These are phyloP conservation scores for Grosmannia penicillata DNA, from an alignment of 2,329 filamentous ascomycete genomes.

Conservation along the genomic window DNA sequence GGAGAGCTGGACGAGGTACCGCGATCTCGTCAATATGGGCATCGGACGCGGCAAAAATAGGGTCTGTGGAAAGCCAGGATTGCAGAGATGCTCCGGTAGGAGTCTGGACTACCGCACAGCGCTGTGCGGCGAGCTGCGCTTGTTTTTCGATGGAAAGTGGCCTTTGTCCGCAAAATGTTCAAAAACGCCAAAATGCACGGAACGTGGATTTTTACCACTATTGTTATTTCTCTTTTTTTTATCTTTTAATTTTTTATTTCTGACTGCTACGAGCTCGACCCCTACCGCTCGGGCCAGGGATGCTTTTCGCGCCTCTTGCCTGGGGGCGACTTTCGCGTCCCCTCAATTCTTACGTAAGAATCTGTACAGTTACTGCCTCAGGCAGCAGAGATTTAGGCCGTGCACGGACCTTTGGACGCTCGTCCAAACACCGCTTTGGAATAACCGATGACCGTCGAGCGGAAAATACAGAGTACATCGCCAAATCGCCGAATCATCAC, in stretches of 20 bases:
- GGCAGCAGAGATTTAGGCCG: neutral
- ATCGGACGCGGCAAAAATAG: constrained; percentile 41
- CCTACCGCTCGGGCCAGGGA: neutral
- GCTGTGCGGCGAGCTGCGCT: constrained; percentile 29
- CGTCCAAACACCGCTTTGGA: constrained; percentile 10
- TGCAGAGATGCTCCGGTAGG: constrained; percentile 29
- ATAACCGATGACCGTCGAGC: constrained; percentile 9
- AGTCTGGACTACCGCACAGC: constrained; percentile 41
- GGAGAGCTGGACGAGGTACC: constrained; percentile 28
- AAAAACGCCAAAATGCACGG: constrained; percentile 16
- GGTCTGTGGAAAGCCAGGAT: constrained; percentile 35
- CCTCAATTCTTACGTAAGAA: neutral
- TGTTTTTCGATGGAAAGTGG: constrained; percentile 26
- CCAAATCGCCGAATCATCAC: constrained; percentile 1
- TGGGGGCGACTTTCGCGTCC: neutral
- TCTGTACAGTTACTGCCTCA: constrained; percentile 1
- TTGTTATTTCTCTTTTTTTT: constrained; percentile 4
- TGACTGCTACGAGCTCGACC: no score
- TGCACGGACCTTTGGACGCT: constrained; percentile 6
- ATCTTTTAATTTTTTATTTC: neutral
- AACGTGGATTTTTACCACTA: constrained; percentile 1
- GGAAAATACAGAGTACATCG: no score
- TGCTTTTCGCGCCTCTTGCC: constrained; percentile 1
- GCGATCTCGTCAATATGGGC: constrained; percentile 40
- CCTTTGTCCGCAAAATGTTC: constrained; percentile 35